Evolutionary conservation across 352 stramenopile species (phyloP).

Genomic region (Pythium phragmitis): DNA sequence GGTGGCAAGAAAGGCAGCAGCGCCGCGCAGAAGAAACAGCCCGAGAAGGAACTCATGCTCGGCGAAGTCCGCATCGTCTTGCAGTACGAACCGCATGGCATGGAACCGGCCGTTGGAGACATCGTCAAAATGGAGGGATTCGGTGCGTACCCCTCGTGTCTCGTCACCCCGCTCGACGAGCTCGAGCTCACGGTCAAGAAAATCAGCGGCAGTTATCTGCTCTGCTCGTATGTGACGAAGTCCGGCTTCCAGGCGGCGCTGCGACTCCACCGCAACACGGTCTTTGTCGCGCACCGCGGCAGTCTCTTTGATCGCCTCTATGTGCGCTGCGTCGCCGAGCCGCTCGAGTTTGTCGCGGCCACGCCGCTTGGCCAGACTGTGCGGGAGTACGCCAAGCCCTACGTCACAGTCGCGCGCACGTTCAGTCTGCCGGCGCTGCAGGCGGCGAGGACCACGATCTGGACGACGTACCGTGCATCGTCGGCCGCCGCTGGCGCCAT

Average conservation of each 20-base stretch:
- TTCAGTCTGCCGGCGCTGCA: slow-evolving; percentile 72
- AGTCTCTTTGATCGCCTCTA: slow-evolving; percentile 73
- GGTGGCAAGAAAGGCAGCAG: slow-evolving; percentile 15
- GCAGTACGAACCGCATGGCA: slow-evolving; percentile 78
- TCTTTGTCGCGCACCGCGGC: slow-evolving; percentile 73
- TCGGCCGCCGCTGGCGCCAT: slow-evolving; percentile 68
- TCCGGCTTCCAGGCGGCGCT: slow-evolving; percentile 62
- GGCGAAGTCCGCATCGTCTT: slow-evolving; percentile 75
- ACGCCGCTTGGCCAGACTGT: slow-evolving; percentile 64
- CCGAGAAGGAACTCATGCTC: slow-evolving; percentile 48
- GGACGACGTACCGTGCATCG: slow-evolving; percentile 71
- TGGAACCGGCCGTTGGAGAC: slow-evolving; percentile 70
- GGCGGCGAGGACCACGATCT: slow-evolving; percentile 60
- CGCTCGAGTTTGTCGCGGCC: slow-evolving; percentile 64
- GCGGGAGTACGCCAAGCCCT: slow-evolving; percentile 55
- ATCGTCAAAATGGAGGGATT: slow-evolving; percentile 81
- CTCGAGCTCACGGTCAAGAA: slow-evolving; percentile 81
- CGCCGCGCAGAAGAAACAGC: slow-evolving; percentile 34
- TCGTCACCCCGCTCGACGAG: slow-evolving; percentile 62
- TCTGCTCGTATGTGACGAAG: slow-evolving; percentile 69
- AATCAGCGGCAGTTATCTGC: slow-evolving; percentile 73
- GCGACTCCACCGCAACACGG: slow-evolving; percentile 73
- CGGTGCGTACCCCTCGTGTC: slow-evolving; percentile 62
- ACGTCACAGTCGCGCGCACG: slow-evolving; percentile 63
- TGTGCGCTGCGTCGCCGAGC: slow-evolving; percentile 60